Evolutionary conservation across 805 yeast species (phyloP).

Genomic region (Ogataea corticis): DNA sequence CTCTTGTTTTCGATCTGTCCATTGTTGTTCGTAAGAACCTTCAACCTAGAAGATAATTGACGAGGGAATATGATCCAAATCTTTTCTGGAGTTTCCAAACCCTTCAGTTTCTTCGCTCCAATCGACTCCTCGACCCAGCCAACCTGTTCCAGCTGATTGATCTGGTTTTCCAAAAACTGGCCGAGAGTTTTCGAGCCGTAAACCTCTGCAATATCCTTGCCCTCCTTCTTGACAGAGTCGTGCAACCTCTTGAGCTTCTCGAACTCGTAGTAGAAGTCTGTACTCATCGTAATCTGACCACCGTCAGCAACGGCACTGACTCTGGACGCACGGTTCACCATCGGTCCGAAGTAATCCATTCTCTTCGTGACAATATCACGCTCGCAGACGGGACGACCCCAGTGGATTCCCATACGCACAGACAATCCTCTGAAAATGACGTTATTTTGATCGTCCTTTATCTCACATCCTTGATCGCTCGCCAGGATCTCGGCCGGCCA

Average conservation of each 20-base stretch:
- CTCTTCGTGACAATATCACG: conserved; percentile 91
- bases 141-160: conserved; percentile 59
- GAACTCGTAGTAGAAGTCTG: conserved; percentile 77
- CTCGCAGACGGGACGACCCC: conserved; percentile 98
- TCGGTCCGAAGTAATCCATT: conserved; percentile 99
- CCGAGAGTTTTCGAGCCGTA: conserved; percentile 42
- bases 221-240: conserved; percentile 37
- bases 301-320: conserved; percentile 96
- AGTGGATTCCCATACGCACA: conserved; percentile 97
- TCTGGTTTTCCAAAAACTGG: conserved; percentile 59
- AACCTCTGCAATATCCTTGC: conserved; percentile 36
- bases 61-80: conserved; percentile 79
- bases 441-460: conserved; percentile 59
- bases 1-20: conserved; percentile 32
- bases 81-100: conserved; percentile 88
- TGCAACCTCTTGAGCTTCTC: conserved; percentile 54
- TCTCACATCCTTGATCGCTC: conserved; percentile 79
- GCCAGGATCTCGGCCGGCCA: conserved; percentile 95
- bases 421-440: conserved; percentile 83
- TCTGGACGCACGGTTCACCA: conserved; percentile 94
- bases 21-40: conserved; percentile 35
- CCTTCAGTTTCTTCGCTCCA: conserved; percentile 90
- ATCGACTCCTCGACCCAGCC: conserved; percentile 68
- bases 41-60: conserved; percentile 59
- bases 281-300: conserved; percentile 90